These are phyloP conservation scores for Thelonectria blattea DNA, from an alignment of 2,329 filamentous ascomycete genomes.

Conservation along the genomic window DNA sequence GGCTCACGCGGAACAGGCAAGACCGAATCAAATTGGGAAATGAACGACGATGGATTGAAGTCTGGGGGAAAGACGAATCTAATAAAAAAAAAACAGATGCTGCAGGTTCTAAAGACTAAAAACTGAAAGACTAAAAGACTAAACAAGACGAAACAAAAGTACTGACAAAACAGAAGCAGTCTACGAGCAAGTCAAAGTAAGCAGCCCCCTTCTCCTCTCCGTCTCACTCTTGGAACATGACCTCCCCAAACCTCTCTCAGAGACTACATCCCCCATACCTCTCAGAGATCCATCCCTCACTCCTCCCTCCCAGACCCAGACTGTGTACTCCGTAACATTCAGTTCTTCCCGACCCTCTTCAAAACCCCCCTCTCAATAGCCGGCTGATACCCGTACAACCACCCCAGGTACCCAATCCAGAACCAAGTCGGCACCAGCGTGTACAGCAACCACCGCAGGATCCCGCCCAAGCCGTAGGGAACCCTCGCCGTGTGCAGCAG, in stretches of 20 bases:
- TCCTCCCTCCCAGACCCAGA: background rate
- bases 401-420: conserved; percentile 18
- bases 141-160: background rate
- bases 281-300: no score
- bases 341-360: conserved; percentile 8
- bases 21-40: conserved; percentile 10
- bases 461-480: conserved; percentile 11
- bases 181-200: background rate
- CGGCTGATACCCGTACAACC: conserved; percentile 19
- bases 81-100: background rate
- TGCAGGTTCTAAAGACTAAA: background rate
- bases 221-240: no score
- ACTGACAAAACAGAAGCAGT: background rate
- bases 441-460: conserved; percentile 19
- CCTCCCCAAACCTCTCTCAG: no score
- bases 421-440: conserved; percentile 18
- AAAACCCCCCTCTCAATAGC: conserved; percentile 10
- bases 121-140: background rate
- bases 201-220: no score
- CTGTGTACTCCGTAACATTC: background rate
- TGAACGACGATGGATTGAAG: conserved; percentile 2
- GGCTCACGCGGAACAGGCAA: background rate
- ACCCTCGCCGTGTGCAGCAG: conserved; percentile 17
- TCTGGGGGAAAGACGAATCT: background rate
- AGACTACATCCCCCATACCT: no score